Percentiles rank a stretch among this genome's conserved stretches.
Conservation (phyloP, 2,329 filamentous ascomycete species). For the Trichoderma atrobrunneum region DNA sequence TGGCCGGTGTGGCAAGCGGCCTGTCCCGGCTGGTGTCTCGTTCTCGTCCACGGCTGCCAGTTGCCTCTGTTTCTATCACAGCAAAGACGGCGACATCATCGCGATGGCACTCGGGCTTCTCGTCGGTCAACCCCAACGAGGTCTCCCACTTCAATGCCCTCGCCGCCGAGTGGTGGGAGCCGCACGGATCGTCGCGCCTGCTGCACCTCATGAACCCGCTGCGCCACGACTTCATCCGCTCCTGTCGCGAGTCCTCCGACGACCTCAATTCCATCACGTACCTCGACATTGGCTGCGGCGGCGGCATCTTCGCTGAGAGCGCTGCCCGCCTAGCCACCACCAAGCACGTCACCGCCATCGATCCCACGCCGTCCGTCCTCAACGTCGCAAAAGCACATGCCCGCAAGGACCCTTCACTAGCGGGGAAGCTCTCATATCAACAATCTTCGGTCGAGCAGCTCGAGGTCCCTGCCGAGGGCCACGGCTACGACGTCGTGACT, state of each 20-base stretch:
- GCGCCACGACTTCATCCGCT: constrained; percentile 84
- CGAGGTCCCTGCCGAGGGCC: constrained; percentile 35
- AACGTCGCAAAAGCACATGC: constrained; percentile 74
- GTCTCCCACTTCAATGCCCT: constrained; percentile 93
- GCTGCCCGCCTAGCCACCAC: constrained; percentile 68
- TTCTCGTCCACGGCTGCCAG: neutral
- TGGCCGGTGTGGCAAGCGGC: neutral
- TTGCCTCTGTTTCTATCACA: neutral
- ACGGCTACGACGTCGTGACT: constrained; percentile 73
- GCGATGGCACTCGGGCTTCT: constrained; percentile 38
- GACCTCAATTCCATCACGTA: constrained; percentile 53
- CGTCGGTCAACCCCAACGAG: constrained; percentile 83
- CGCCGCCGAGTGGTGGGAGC: constrained; percentile 95
- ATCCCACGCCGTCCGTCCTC: constrained; percentile 72
- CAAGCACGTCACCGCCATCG: constrained; percentile 67
- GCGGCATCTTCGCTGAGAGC: constrained; percentile 92
- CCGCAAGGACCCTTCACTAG: constrained; percentile 66
- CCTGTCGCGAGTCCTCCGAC: constrained; percentile 58
- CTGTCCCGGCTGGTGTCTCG: constrained; percentile 5
- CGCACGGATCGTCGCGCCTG: constrained; percentile 84
- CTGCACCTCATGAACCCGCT: constrained; percentile 98
- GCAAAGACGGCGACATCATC: neutral
- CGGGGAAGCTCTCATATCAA: constrained; percentile 64
- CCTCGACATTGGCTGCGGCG: constrained; percentile 92
- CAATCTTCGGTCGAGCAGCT: constrained; percentile 76